Evolutionary conservation across 768 basidiomycete genomes (phyloP).

Genomic region (Tephrocybe sp.): DNA sequence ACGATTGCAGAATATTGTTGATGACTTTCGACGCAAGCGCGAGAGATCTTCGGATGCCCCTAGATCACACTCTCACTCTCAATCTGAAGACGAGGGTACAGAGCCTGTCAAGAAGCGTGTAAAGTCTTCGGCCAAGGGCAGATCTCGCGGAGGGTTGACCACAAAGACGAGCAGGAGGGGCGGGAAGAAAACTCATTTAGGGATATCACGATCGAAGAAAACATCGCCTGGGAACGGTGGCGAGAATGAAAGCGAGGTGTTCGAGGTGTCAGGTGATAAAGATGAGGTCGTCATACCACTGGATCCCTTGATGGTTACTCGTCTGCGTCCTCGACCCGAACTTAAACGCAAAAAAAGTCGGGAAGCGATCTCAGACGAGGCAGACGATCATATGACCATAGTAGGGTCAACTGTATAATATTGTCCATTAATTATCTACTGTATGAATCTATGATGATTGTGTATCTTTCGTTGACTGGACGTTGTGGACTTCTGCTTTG

Average conservation of each 20-base stretch:
- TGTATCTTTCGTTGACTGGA: conserved; percentile 1
- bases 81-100: conserved; percentile 20
- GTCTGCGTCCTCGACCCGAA: conserved; percentile 33
- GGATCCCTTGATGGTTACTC: conserved; percentile 19
- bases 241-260: conserved; percentile 2
- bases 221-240: background rate
- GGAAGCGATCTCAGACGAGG: background rate
- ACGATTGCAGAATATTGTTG: conserved; percentile 83
- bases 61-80: conserved; percentile 9
- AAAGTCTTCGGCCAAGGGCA: conserved; percentile 17
- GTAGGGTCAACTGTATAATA: conserved; percentile 3
- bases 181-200: conserved; percentile 6
- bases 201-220: conserved; percentile 12
- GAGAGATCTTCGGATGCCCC: conserved; percentile 24
- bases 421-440: conserved; percentile 2
- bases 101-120: conserved; percentile 26
- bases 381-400: background rate
- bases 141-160: conserved; percentile 4
- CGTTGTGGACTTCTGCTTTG: conserved; percentile 29
- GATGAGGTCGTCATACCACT: conserved; percentile 14
- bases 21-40: conserved; percentile 69
- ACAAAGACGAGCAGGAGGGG: conserved; percentile 9
- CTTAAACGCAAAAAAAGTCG: conserved; percentile 12
- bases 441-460: conserved; percentile 10
- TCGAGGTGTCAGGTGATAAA: background rate